Conservation (phyloP, 345 rosid genomes). For the Firmiana major region DNA sequence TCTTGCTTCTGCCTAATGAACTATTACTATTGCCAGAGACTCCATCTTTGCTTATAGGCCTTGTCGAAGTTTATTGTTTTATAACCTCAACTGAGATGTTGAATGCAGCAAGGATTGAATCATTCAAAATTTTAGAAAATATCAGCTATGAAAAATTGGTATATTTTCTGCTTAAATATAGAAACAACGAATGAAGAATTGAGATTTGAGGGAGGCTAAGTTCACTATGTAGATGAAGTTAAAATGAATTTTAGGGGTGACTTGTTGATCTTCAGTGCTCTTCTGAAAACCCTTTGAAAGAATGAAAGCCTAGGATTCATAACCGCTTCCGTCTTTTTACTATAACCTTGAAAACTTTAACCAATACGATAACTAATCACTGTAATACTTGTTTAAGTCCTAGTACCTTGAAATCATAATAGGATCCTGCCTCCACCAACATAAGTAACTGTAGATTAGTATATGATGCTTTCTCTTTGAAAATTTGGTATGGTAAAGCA, state of each 20-base stretch:
- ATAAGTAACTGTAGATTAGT: not conserved
- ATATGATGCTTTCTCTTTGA: not conserved
- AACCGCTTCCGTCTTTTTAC: not conserved
- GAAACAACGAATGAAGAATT: not conserved
- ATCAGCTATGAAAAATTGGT: not conserved
- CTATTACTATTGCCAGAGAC: not conserved
- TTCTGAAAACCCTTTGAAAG: not conserved
- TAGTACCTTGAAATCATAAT: not conserved
- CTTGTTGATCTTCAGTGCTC: not conserved
- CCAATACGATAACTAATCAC: not conserved
- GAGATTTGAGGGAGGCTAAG: not conserved
- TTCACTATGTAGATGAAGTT: not conserved
- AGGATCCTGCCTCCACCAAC: not conserved
- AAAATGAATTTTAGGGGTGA: not conserved
- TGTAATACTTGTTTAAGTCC: not conserved
- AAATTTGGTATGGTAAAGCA: not conserved
- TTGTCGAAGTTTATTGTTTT: not conserved
- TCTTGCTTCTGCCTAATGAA: not conserved
- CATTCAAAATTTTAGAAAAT: not conserved
- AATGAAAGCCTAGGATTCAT: not conserved
- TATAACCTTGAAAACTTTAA: conserved; percentile 5
- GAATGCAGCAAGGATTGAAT: not conserved
- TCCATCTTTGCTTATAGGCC: not conserved
- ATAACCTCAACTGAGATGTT: not conserved
- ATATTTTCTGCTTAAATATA: not conserved